These are phyloP conservation scores for Xylaria sp. DNA, from an alignment of 2,329 filamentous ascomycete species.

Conservation along the genomic window DNA sequence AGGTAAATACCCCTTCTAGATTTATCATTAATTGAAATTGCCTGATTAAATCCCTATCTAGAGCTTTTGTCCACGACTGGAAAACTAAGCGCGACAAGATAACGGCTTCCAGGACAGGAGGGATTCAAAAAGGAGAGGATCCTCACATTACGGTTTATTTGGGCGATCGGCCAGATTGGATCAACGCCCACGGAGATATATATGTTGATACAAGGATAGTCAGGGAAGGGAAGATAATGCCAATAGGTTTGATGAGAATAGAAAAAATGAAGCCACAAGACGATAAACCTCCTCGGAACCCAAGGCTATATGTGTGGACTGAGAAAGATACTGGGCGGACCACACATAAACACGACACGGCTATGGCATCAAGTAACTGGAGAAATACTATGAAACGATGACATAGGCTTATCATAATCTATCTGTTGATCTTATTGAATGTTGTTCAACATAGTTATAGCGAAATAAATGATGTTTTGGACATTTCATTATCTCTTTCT, in stretches of 20 bases:
- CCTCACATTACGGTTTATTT: constrained; percentile 12
- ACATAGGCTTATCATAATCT: not conserved
- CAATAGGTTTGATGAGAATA: not conserved
- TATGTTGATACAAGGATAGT: not conserved
- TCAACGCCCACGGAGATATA: constrained; percentile 6
- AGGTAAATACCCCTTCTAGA: not conserved
- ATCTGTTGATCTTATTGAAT: no score
- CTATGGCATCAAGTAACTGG: constrained; percentile 6
- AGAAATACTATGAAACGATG: not conserved
- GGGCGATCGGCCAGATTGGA: not conserved
- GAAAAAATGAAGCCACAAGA: constrained; percentile 4
- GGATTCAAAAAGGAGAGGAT: constrained; percentile 16
- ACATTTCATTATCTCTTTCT: no score
- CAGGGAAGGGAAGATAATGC: not conserved
- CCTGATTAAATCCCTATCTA: not conserved
- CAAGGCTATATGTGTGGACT: constrained; percentile 8
- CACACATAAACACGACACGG: not conserved
- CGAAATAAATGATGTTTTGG: no score
- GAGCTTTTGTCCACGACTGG: constrained; percentile 5
- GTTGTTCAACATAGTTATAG: no score
- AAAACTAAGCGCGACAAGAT: constrained; percentile 6
- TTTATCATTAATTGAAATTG: no score
- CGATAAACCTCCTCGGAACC: constrained; percentile 1
- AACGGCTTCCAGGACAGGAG: not conserved
- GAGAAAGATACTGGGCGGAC: constrained; percentile 3